Evolutionary conservation across 225 moss, liverwort and hornwort genomes (phyloP), one percentile per base, ranked within the genome.

Genomic region (Bryoerythrophyllum caledonicum): DNA sequence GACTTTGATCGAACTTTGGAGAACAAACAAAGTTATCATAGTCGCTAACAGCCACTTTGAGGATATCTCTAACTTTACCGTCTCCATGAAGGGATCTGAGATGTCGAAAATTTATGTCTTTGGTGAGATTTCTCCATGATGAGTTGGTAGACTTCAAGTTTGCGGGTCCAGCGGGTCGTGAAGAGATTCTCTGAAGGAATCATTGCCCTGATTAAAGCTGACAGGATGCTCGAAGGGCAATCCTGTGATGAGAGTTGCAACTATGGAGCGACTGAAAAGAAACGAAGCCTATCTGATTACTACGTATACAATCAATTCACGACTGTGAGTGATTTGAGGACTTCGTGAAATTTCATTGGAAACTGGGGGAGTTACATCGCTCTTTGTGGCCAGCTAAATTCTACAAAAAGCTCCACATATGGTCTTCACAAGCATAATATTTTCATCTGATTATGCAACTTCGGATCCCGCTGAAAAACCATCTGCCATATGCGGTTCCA

Each of bases 221-320:
- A 46, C 13, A 43, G 60, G 28, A 72, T n/a, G n/a, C n/a, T 72
- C 44, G 5, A 44, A 58, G 58, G 43, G 17, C 71, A 68, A 30
- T 28, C 14, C 30, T 35, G 14, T 35, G 15, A 30, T 60, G 0
- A 44, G 20, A 11, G 1, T 48, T 32, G 13, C n/a, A 53, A 25
- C 17, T 15, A 30, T 55, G 54, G 23, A 55, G 54, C 21, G 3
- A 55, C 54, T 8, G 24, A 37, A 15, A 17, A 19, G 57, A 40
- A 70, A 57, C 56, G 25, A 8, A 16, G 40, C 8, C 25, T 57
- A 11, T 19, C 19, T 46, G 8, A 19, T 5, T 56, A 24, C 25
- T 34, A 15, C 48, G 21, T 34, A 58, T 17, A 6, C 24, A 57
- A 16, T 16, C 32, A 32, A 46, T 46, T 46, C 43, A 16, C 15